Evolutionary conservation across 2,329 filamentous ascomycete genomes (phyloP), one percentile per base, ranked within the genome.

Genomic region (Fusarium torreyae): DNA sequence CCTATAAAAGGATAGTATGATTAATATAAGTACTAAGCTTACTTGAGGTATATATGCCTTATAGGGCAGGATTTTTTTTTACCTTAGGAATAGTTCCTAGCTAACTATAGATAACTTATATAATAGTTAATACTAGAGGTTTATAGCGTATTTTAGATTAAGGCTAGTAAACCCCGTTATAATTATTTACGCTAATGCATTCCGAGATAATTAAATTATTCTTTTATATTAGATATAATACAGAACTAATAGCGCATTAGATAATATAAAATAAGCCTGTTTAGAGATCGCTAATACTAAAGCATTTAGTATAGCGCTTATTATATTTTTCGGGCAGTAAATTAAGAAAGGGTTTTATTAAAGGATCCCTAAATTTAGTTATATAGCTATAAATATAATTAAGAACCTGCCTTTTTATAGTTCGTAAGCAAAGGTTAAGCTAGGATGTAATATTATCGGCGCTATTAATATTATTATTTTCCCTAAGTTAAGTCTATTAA

Each of bases 71-170:
- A 31, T 42, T 53, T 15, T 53, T 14, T n/a, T 34, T 53, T 22
- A 53, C 38, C 50, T 53, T 24, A 22, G 34, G 50, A n/a, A 53
- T 53, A n/a, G 33, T 53, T 42, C 38, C 50, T 17, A 53, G 38
- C 22, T 53, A 22, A 53, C 38, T 33, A 28, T 24, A 53, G 6
- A 53, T 53, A 17, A 38, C 38, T 17, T 24, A 24, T 31, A 24
- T 53, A 26, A 53, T 53, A 24, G 38, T 24, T 28, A 24, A 53
- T 5, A 24, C 24, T 43, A 24, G 42, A 4, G 22, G 43, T 34
- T 24, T 31, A 20, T 28, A 24, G 15, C 38, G 38, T 17, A 18
- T 45, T 11, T 45, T 17, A 17, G 20, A 43, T 20, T 24, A 6
- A 10, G 20, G 20, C 7, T 24, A 11, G 1, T 43, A 14, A 26